These are phyloP conservation scores for Malassezia restricta DNA, from an alignment of 1,284 basidiomycete genomes.

Conservation along the genomic window DNA sequence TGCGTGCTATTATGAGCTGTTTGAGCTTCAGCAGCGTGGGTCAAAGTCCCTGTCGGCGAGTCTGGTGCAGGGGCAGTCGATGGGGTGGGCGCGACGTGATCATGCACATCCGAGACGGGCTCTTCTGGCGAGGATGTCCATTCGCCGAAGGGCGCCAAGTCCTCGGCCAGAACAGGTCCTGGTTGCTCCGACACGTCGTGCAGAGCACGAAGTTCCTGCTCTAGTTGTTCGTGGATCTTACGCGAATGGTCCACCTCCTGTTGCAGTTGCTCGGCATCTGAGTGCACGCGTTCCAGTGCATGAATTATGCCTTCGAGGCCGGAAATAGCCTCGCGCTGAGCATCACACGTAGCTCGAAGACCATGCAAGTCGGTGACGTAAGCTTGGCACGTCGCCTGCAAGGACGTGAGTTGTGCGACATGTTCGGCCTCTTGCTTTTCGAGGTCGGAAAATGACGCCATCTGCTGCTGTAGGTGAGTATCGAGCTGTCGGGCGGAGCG, in stretches of 20 bases:
- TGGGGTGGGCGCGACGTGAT: too few relatives aligned
- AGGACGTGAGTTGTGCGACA: not conserved
- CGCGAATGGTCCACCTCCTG: slow-evolving; percentile 1
- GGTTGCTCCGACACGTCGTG: not conserved
- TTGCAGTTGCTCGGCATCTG: slow-evolving; percentile 5
- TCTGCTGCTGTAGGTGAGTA: not conserved
- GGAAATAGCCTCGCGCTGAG: slow-evolving; percentile 10
- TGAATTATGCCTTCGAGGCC: slow-evolving; percentile 3
- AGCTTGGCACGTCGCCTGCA: not conserved
- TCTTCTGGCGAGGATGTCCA: not conserved
- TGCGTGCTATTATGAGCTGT: too few relatives aligned
- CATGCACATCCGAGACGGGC: not conserved
- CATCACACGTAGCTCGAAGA: slow-evolving; percentile 1
- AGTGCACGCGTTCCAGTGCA: slow-evolving; percentile 1
- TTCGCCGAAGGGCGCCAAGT: not conserved
- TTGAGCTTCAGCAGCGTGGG: too few relatives aligned
- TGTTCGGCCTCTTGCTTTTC: not conserved
- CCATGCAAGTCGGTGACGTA: not conserved
- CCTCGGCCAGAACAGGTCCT: not conserved
- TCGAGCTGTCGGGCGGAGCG: not conserved
- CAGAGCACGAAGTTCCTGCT: slow-evolving; percentile 1
- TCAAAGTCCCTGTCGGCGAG: too few relatives aligned
- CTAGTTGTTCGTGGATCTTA: slow-evolving; percentile 5
- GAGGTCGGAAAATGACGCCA: not conserved
- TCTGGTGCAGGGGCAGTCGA: too few relatives aligned